Conservation (phyloP, 169 alveolate genomes). For the Plasmodium falciparum region DNA sequence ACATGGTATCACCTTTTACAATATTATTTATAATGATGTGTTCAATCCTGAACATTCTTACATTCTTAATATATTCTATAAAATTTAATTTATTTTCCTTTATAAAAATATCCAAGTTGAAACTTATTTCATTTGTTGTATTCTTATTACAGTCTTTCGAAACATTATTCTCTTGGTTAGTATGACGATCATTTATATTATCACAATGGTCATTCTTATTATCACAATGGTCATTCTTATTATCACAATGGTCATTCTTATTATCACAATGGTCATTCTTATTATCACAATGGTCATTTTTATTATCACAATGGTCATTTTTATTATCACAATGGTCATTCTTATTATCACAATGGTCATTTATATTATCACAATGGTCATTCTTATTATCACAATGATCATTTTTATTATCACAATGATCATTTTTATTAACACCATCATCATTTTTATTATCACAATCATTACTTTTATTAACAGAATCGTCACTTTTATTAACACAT, state of each 20-base stretch:
- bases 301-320: too few species aligned
- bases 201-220: background rate
- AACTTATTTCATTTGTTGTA: background rate
- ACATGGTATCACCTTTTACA: constrained; percentile 23
- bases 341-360: background rate
- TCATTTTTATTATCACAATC: too few species aligned
- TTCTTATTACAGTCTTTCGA: background rate
- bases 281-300: too few species aligned
- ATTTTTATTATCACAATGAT: too few species aligned
- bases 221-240: too few species aligned
- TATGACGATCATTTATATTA: background rate
- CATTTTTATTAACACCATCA: too few species aligned
- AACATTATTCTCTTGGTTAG: background rate
- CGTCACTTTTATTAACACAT: background rate
- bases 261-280: too few species aligned
- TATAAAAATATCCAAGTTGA: constrained; percentile 21
- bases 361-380: too few species aligned
- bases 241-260: too few species aligned
- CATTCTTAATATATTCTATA: constrained; percentile 32
- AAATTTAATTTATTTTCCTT: constrained; percentile 21
- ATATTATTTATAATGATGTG: constrained; percentile 50
- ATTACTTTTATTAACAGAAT: too few species aligned
- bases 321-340: background rate
- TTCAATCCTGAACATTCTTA: constrained; percentile 37
- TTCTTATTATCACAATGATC: too few species aligned